Percentiles rank a stretch among this genome's conserved stretches.
phyloP scores from a whole-genome alignment of 441 rosid genomes.

The Rhodomyrtus psidioides region DNA sequence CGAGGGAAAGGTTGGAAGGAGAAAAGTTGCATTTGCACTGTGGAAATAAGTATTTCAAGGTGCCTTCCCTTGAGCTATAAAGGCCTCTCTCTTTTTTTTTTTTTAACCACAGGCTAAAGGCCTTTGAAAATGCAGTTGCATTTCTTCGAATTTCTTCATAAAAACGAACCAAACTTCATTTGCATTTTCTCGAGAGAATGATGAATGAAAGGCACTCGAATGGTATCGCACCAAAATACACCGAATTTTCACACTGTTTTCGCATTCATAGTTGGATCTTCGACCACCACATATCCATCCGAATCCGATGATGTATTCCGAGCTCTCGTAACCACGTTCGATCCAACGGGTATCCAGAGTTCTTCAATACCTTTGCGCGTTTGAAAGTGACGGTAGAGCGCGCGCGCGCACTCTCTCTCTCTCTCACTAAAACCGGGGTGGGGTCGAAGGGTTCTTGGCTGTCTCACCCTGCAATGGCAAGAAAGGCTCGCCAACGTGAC shows the following conservation, averaged over 20 bases:
- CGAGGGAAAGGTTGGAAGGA: no score
- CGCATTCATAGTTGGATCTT: not conserved
- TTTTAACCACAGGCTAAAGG: no score
- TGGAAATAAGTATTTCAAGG: no score
- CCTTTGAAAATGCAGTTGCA: no score
- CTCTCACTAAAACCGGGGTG: not conserved
- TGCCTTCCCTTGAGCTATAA: no score
- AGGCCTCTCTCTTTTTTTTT: no score
- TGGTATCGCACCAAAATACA: not conserved
- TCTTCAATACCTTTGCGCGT: not conserved
- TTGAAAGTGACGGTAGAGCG: not conserved
- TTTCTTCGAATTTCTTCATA: no score
- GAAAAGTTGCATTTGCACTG: no score
- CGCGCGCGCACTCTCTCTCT: not conserved
- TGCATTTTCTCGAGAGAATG: no score
- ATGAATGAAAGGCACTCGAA: no score
- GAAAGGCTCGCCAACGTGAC: conserved; percentile 24
- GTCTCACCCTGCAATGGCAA: conserved; percentile 34
- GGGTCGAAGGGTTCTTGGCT: conserved; percentile 15
- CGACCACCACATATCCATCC: not conserved
- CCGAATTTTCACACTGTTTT: not conserved
- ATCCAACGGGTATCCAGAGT: not conserved
- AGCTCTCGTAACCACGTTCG: not conserved
- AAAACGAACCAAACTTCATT: no score
- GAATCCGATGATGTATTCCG: no score